These are phyloP conservation scores for Nakazawaea holstii DNA, from an alignment of 805 yeast species.

Conservation along the genomic window DNA sequence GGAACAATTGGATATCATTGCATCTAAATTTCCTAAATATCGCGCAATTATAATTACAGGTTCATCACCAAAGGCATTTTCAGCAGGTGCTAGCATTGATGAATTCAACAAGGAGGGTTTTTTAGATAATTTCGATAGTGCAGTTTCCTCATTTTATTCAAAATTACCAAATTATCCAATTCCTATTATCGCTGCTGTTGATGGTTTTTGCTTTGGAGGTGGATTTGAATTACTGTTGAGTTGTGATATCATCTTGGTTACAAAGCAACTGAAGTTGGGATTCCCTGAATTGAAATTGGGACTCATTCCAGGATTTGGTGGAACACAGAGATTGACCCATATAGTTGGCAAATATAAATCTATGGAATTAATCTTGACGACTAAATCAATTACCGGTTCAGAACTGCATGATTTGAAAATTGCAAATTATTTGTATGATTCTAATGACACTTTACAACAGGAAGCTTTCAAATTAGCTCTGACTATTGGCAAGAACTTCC, in stretches of 20 bases:
- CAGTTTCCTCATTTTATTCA: conserved; percentile 24
- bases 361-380: conserved; percentile 43
- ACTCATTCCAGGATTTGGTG: conserved; percentile 48
- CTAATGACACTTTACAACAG: conserved; percentile 29
- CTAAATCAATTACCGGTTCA: conserved; percentile 35
- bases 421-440: conserved; percentile 34
- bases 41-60: conserved; percentile 7
- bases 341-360: conserved; percentile 46
- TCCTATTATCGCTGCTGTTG: conserved; percentile 51
- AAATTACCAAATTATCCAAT: conserved; percentile 31
- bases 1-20: background rate
- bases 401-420: conserved; percentile 45
- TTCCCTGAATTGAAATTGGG: conserved; percentile 53
- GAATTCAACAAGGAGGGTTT: background rate
- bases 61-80: background rate
- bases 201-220: conserved; percentile 46
- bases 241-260: conserved; percentile 44
- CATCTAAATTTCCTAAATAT: conserved; percentile 1
- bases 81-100: conserved; percentile 5
- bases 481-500: conserved; percentile 34
- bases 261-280: conserved; percentile 43
- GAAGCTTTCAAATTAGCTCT: conserved; percentile 40
- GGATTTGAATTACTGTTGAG: conserved; percentile 53
- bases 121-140: background rate
- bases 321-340: conserved; percentile 44